phyloP scores from a whole-genome alignment of 1,139 yeast genomes.

The Geotrichum macrosporum region DNA sequence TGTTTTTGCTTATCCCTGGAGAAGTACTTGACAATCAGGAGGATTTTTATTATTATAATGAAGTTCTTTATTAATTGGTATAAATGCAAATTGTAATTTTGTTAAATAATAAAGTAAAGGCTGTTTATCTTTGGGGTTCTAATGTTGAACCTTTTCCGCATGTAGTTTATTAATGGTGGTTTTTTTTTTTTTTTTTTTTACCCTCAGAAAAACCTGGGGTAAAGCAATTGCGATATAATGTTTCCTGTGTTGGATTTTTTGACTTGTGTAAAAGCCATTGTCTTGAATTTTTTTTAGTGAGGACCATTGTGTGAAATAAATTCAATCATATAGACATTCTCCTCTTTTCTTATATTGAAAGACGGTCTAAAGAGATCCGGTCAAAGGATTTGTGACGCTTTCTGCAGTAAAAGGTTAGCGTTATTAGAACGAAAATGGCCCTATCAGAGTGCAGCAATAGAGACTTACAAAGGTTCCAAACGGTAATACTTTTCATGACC shows the following conservation, averaged over 20 bases:
- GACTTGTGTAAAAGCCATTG: no score
- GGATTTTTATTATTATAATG: not conserved
- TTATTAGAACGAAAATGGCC: not conserved
- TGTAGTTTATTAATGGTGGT: not conserved
- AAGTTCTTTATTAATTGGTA: no score
- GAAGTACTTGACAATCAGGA: no score
- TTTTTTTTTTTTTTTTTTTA: no score
- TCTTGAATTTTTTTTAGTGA: no score
- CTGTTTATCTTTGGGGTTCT: not conserved
- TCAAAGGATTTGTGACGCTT: constrained; percentile 32
- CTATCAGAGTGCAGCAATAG: not conserved
- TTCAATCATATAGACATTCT: not conserved
- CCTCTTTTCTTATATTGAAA: constrained; percentile 27
- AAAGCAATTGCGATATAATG: no score
- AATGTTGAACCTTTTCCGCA: no score
- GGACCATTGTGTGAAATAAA: no score
- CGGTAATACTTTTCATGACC: constrained; percentile 35
- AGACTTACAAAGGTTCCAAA: constrained; percentile 28
- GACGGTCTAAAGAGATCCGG: constrained; percentile 32
- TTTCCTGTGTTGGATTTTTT: not conserved
- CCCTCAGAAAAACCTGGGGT: no score
- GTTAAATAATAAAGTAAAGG: not conserved
- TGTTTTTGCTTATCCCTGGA: no score
- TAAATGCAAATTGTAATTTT: constrained; percentile 3
- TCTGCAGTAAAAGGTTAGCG: not conserved